A percentile compares a stretch with the other conserved stretches of the same genome.
Evolutionary conservation across 768 basidiomycete genomes (phyloP).

Genomic region (Pleurotus sapidus): DNA sequence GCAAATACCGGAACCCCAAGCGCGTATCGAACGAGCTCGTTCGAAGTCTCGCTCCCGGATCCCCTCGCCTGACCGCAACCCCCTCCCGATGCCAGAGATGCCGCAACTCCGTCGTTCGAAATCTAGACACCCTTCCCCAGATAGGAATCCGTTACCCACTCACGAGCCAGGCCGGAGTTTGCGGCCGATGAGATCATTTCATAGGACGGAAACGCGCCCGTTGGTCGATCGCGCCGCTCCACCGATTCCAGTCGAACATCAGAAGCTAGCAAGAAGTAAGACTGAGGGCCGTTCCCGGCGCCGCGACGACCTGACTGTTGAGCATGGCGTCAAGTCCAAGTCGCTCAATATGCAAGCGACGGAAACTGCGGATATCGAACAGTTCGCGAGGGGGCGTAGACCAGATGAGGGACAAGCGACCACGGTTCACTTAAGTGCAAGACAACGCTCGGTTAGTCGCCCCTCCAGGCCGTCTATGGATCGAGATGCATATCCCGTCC

Average conservation of each 20-base stretch:
- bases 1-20: constrained; percentile 28
- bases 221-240: constrained; percentile 25
- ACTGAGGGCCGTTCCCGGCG: constrained; percentile 26
- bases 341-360: constrained; percentile 5
- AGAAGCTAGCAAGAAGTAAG: constrained; percentile 31
- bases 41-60: not conserved
- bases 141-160: not conserved
- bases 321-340: constrained; percentile 20
- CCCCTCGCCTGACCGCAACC: not conserved
- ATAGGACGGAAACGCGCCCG: constrained; percentile 37
- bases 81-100: not conserved
- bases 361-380: not conserved
- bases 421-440: not conserved
- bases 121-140: constrained; percentile 3
- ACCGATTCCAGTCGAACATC: constrained; percentile 29
- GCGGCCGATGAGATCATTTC: constrained; percentile 61
- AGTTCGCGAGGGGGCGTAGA: constrained; percentile 2
- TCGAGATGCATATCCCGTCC: constrained; percentile 18
- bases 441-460: not conserved
- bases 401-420: not conserved
- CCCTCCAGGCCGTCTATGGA: constrained; percentile 19
- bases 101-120: constrained; percentile 9
- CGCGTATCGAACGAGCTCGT: constrained; percentile 10
- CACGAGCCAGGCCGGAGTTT: constrained; percentile 23
- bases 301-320: constrained; percentile 19